Evolutionary conservation across 2,329 filamentous ascomycete genomes (phyloP).

Genomic region (Neurospora sp.): DNA sequence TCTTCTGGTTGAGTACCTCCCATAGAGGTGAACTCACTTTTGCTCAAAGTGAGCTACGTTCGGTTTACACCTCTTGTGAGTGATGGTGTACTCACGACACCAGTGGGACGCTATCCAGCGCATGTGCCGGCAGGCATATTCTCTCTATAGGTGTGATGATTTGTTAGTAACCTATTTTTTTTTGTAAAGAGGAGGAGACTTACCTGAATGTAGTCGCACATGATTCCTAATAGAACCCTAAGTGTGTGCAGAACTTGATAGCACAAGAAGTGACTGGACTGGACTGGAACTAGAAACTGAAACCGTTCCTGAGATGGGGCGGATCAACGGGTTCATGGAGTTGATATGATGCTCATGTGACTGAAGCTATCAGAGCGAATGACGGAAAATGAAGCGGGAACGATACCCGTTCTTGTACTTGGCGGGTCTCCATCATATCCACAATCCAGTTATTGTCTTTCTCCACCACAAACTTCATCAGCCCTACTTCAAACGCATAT

Average conservation of each 20-base stretch:
- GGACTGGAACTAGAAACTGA: neutral
- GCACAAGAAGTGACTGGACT: neutral
- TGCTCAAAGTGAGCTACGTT: constrained; percentile 20
- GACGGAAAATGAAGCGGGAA: neutral
- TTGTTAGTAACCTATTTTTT: neutral
- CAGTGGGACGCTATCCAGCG: constrained; percentile 21
- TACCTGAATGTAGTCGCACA: constrained; percentile 3
- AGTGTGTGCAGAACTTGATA: neutral
- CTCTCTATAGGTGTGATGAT: constrained; percentile 30
- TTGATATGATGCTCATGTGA: neutral
- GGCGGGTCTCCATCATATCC: neutral
- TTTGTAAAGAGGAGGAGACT: neutral
- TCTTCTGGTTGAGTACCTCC: neutral
- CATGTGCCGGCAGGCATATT: constrained; percentile 21
- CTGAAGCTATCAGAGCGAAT: neutral
- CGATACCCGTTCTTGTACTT: neutral
- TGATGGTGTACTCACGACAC: constrained; percentile 18
- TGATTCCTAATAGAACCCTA: neutral
- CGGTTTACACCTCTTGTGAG: constrained; percentile 20
- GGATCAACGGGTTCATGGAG: neutral
- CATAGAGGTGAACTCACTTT: constrained; percentile 5
- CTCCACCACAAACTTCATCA: neutral
- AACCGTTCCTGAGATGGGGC: neutral
- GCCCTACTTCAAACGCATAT: neutral
- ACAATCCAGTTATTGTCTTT: neutral